These are phyloP conservation scores for Colletotrichum higginsianum DNA, from an alignment of 2,329 filamentous ascomycete genomes.

Conservation along the genomic window DNA sequence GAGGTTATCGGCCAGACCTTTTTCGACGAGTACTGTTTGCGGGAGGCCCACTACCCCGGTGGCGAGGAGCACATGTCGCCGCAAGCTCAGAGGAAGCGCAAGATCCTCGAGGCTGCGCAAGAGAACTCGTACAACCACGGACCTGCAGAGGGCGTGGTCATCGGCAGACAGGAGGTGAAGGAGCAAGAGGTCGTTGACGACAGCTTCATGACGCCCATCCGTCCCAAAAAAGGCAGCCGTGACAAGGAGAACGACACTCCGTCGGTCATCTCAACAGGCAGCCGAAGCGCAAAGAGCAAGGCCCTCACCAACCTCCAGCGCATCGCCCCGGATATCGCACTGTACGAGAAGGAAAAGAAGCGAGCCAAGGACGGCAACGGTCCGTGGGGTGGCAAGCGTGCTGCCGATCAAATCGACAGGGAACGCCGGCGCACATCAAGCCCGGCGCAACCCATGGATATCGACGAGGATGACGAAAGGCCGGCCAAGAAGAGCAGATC, in stretches of 20 bases:
- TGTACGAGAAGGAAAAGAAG: constrained; percentile 96
- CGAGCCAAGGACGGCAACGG: constrained; percentile 67
- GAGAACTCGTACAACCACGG: constrained; percentile 65
- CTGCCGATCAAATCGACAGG: constrained; percentile 71
- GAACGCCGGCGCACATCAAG: constrained; percentile 41
- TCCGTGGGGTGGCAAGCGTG: constrained; percentile 75
- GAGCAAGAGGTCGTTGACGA: constrained; percentile 56
- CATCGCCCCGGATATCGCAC: constrained; percentile 85
- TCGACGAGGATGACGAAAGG: constrained; percentile 63
- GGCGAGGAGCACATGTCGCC: constrained; percentile 62
- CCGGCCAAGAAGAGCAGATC: constrained; percentile 76
- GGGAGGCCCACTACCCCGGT: constrained; percentile 79
- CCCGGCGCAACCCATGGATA: constrained; percentile 33
- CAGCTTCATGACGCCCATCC: constrained; percentile 66
- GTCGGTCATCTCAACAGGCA: constrained; percentile 75
- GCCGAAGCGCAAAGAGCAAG: constrained; percentile 89
- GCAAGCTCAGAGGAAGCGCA: constrained; percentile 63
- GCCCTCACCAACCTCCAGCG: constrained; percentile 84
- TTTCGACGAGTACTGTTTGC: constrained; percentile 75
- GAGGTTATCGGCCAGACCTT: constrained; percentile 93
- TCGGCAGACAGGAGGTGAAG: constrained; percentile 57
- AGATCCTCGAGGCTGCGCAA: constrained; percentile 64
- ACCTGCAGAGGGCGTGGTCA: constrained; percentile 63
- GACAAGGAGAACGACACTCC: constrained; percentile 91
- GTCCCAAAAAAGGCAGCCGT: constrained; percentile 64